Percentiles rank a stretch among this genome's conserved stretches.
Conservation (phyloP, 257 asterid genomes). For the Solanum microdontum region DNA sequence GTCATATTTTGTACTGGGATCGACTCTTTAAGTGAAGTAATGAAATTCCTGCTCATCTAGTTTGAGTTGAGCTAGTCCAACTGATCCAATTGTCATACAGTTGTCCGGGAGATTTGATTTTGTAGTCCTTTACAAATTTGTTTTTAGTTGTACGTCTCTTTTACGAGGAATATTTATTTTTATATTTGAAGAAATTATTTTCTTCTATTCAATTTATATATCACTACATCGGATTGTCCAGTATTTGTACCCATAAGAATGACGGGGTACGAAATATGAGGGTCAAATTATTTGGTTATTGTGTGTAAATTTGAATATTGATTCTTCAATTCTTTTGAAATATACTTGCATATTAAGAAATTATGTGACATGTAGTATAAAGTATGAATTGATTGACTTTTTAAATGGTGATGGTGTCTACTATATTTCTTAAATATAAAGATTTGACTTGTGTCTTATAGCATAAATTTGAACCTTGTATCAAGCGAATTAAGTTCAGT, state of each 20-base stretch:
- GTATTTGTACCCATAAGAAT: no score
- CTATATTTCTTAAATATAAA: no score
- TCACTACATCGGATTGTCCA: rapidly evolving
- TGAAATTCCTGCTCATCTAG: no score
- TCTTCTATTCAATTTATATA: not conserved
- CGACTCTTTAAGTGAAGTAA: no score
- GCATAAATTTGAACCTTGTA: not conserved
- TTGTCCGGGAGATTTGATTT: not conserved
- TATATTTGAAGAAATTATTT: no score
- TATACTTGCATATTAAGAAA: not conserved
- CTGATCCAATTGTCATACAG: not conserved
- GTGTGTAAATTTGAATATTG: not conserved
- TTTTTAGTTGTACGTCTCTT: no score
- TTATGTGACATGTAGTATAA: not conserved
- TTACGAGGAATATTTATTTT: no score
- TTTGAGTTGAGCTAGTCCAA: no score
- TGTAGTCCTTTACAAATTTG: no score
- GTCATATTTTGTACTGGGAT: not conserved
- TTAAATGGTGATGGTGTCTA: not conserved
- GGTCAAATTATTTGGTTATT: not conserved
- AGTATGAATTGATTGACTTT: not conserved
- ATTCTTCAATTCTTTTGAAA: not conserved
- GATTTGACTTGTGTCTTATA: rapidly evolving
- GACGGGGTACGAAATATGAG: not conserved
- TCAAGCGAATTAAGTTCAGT: rapidly evolving